These are phyloP conservation scores for Solanum peruvianum DNA, from an alignment of 257 asterid genomes.

Conservation along the genomic window DNA sequence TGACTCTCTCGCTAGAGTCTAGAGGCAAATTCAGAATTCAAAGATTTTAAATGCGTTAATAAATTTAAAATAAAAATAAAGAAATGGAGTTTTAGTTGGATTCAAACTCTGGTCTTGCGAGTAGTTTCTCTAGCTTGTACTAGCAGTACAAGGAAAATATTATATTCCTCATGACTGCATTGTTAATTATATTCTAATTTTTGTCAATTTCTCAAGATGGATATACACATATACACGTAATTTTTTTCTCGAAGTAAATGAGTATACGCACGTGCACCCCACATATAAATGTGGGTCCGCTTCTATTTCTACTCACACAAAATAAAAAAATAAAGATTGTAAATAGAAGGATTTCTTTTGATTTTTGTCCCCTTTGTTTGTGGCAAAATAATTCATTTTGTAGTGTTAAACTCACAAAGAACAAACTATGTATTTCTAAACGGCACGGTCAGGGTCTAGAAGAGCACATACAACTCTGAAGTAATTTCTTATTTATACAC, in stretches of 20 bases:
- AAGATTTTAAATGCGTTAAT: too few relatives aligned
- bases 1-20: background rate
- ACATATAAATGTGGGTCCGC: background rate
- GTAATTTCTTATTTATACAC: too few relatives aligned
- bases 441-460: background rate
- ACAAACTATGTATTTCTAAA: background rate
- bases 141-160: background rate
- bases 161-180: background rate
- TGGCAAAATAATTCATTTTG: background rate
- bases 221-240: too few relatives aligned
- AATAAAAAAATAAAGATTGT: background rate
- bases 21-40: background rate
- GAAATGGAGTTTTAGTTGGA: background rate
- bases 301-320: background rate
- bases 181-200: background rate
- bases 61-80: too few relatives aligned
- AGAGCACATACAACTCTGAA: background rate
- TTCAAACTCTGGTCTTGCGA: too few relatives aligned
- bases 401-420: background rate
- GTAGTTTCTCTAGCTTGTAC: background rate
- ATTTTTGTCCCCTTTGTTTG: background rate
- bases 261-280: background rate
- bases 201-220: too few relatives aligned
- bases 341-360: background rate
- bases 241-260: too few relatives aligned